Conservation (phyloP, 257 asterid genomes). For the Przewalskia tangutica region DNA sequence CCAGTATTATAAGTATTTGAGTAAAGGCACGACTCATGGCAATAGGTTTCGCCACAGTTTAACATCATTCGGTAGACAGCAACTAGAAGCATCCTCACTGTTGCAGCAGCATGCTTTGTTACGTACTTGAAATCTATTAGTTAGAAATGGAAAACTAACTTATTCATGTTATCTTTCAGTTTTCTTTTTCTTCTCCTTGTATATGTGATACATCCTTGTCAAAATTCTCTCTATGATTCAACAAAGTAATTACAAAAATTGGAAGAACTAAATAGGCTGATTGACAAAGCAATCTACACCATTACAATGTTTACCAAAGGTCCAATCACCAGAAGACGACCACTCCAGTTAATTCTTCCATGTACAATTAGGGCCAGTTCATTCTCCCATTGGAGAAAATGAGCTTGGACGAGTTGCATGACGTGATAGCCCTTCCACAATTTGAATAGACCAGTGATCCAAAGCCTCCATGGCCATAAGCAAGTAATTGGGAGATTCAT, state of each 20-base stretch:
- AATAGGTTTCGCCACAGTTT: not conserved
- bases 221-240: not conserved
- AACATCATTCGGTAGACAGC: not conserved
- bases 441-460: not conserved
- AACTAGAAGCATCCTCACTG: too few species aligned
- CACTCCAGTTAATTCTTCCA: not conserved
- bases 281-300: not conserved
- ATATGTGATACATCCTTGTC: not conserved
- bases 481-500: not conserved
- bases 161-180: not conserved
- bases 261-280: not conserved
- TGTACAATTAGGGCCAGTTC: not conserved
- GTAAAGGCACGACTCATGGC: not conserved
- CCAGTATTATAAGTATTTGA: not conserved
- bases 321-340: not conserved
- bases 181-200: not conserved
- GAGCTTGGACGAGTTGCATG: not conserved
- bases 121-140: not conserved
- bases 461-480: not conserved
- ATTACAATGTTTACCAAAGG: not conserved
- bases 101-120: not conserved
- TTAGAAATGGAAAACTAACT: not conserved
- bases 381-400: not conserved
- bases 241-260: not conserved
- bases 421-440: not conserved